Evolutionary conservation across 2,329 filamentous ascomycete genomes (phyloP).

Genomic region (Tolypocladium tundrense): DNA sequence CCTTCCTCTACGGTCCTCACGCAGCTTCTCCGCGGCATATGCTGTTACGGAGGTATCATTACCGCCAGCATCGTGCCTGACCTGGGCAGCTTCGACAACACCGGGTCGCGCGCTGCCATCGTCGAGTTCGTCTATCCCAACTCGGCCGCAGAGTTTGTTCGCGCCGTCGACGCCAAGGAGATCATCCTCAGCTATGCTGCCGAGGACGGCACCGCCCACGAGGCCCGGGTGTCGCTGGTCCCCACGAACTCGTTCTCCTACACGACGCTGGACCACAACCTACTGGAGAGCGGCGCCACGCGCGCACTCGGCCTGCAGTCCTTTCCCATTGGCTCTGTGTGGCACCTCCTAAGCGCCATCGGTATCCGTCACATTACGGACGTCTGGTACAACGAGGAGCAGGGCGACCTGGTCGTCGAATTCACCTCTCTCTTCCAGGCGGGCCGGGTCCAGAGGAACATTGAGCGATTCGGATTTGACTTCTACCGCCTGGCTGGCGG

Average conservation of each 20-base stretch:
- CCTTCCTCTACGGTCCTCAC: slow-evolving; percentile 1
- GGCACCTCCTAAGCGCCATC: slow-evolving; percentile 9
- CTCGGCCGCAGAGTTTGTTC: neutral
- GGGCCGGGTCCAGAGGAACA: neutral
- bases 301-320: slow-evolving; percentile 7
- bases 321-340: slow-evolving; percentile 11
- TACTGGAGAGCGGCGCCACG: neutral
- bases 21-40: slow-evolving; percentile 12
- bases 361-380: slow-evolving; percentile 5
- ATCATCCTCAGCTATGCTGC: neutral
- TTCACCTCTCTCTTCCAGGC: slow-evolving; percentile 8
- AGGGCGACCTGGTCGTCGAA: slow-evolving; percentile 9
- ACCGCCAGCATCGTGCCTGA: slow-evolving; percentile 2
- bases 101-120: slow-evolving; percentile 1
- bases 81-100: neutral
- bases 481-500: neutral
- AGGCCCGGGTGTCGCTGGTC: slow-evolving; percentile 3
- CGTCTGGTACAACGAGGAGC: neutral
- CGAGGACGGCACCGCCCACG: neutral
- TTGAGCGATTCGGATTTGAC: neutral
- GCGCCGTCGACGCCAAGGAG: fast-evolving
- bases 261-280: neutral
- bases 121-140: slow-evolving; percentile 11
- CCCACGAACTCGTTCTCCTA: slow-evolving; percentile 6
- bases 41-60: slow-evolving; percentile 6